Percentiles rank a stretch among this genome's conserved stretches.
phyloP scores from a whole-genome alignment of 371 early-diverging fungal species.

The Umbelopsis sp. region DNA sequence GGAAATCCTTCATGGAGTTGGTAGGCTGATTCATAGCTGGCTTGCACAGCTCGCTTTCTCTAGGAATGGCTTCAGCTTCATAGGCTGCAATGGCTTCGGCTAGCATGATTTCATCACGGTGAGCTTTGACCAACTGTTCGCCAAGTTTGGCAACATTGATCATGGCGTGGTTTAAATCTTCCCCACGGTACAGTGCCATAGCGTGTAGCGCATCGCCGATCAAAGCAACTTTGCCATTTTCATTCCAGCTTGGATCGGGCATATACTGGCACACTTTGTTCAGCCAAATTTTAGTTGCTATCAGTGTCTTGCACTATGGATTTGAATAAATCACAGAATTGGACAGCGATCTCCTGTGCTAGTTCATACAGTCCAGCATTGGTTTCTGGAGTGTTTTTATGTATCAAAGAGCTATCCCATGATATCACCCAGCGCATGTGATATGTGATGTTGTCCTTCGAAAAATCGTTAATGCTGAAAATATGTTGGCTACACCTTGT shows the following conservation, averaged over 20 bases:
- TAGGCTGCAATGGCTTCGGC: constrained; percentile 27
- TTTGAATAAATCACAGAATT: neutral
- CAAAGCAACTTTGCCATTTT: constrained; percentile 18
- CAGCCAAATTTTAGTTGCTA: neutral
- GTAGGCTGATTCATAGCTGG: neutral
- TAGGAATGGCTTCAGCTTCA: constrained; percentile 30
- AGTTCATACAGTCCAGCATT: neutral
- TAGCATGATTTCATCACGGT: constrained; percentile 23
- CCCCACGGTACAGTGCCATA: constrained; percentile 30
- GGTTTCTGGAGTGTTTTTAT: neutral
- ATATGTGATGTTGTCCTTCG: neutral
- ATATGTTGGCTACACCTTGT: neutral
- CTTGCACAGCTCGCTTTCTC: constrained; percentile 28
- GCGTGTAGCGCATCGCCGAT: constrained; percentile 32
- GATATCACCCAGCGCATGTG: neutral
- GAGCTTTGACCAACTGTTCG: constrained; percentile 16
- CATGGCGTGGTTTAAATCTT: constrained; percentile 41
- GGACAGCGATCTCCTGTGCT: neutral
- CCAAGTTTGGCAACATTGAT: constrained; percentile 30
- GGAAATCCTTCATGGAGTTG: neutral
- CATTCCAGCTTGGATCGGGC: constrained; percentile 6
- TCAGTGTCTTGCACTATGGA: neutral
- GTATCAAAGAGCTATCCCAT: neutral
- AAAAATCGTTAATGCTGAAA: constrained; percentile 6
- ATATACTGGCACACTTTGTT: constrained; percentile 2